Conservation (phyloP, 805 yeast species). For the Yamadazyma philogaea region DNA sequence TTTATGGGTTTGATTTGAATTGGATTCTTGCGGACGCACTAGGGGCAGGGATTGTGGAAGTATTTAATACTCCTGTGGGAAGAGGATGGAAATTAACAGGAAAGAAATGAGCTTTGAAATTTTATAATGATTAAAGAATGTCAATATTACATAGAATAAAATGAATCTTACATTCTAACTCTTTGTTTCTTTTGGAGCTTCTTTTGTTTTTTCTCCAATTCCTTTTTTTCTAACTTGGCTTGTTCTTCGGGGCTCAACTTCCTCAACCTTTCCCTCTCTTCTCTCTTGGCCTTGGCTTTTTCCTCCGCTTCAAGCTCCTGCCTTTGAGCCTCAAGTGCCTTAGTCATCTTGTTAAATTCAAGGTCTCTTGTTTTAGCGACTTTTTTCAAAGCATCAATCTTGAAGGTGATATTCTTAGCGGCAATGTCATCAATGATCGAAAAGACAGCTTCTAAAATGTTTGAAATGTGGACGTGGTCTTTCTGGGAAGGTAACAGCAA, state of each 20-base stretch:
- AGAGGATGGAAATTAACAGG: constrained; percentile 59
- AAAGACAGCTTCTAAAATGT: constrained; percentile 54
- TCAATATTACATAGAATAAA: neutral
- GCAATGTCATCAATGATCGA: constrained; percentile 58
- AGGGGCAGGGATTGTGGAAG: constrained; percentile 53
- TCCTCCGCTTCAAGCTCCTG: constrained; percentile 68
- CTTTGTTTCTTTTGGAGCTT: constrained; percentile 65
- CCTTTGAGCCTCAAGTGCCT: constrained; percentile 59
- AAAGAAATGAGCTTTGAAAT: constrained; percentile 25
- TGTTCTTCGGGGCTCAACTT: constrained; percentile 73
- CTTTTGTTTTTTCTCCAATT: constrained; percentile 76
- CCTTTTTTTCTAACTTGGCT: constrained; percentile 73
- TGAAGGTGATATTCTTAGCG: constrained; percentile 49
- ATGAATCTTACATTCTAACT: constrained; percentile 25
- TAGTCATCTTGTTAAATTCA: constrained; percentile 68
- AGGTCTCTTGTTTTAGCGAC: constrained; percentile 71
- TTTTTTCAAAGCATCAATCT: constrained; percentile 75
- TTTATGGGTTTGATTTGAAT: constrained; percentile 47
- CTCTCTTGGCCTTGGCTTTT: constrained; percentile 66
- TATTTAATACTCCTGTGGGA: constrained; percentile 52
- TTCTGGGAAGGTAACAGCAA: constrained; percentile 47
- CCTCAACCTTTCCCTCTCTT: constrained; percentile 55
- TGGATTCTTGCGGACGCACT: constrained; percentile 52
- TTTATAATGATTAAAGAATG: neutral
- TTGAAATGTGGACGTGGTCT: constrained; percentile 49